Base-by-base conservation (phyloP, 2,329 filamentous ascomycete species). In the Aspergillus brasiliensis region DNA sequence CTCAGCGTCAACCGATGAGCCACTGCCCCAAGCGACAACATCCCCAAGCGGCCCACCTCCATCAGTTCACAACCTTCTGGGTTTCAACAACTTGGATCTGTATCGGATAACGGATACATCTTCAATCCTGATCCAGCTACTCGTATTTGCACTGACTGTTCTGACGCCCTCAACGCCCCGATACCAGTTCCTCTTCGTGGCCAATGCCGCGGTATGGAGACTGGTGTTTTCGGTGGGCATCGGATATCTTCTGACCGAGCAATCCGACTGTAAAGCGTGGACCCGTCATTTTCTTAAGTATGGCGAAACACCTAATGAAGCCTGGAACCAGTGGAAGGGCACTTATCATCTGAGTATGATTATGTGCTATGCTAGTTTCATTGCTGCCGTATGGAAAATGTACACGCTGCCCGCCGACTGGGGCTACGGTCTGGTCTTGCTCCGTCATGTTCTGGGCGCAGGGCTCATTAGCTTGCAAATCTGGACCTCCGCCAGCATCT, bases 211-310 rank as follows among this genome's bases (percentile, higher is more conserved):
- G 27, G 69, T 86, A 15, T 97, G 93, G 92, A 89, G 95, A 48
- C 74, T 97, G 13, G 98, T 95, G 94, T 97, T 95, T 74, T 91
- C 91, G 10, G 78, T 95, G 57, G 95, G 95, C 23, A 85, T 99
- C 25, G 95, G 94, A 47, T 84, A 91, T 68, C 88, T 98, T 61
- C 84, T 99, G 51, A 88, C 91, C 69, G 84, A 86, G 57, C 95
- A 99, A 76, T 97, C 94, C 19, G 89, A 89, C 70, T 87, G 89
- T 77, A 98, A 98, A 80, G 88, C 90, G 76, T 98, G 95, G 92
- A 98, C 94, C 15, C 88, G 95, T 25, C 95, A 99, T 80, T 99
- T 98, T 73, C 86, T 99, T 78, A 99, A 99, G 76, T 97, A 90
- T 71, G 95, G 95, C 62, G 95, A 98, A 75, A 92, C 86, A 62